A percentile compares a stretch with the other conserved stretches of the same genome.
Evolutionary conservation across 2,329 filamentous ascomycete genomes (phyloP).

Genomic region (Cladobotryum protrusum): DNA sequence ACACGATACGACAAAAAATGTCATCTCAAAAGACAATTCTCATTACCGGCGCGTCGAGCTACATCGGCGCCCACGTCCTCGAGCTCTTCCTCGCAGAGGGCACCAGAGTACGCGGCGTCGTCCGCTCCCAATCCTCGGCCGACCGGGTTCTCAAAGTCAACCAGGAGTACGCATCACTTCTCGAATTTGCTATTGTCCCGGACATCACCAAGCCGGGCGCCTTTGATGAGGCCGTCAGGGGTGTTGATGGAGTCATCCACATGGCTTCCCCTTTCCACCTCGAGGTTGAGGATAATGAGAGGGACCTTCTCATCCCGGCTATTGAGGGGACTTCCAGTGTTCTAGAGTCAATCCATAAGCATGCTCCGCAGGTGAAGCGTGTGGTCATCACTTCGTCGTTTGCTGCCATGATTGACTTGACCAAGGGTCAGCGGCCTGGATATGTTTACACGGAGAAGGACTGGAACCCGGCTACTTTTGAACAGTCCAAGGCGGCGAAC

Average conservation of each 20-base stretch:
- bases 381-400: slow-evolving; percentile 43
- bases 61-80: slow-evolving; percentile 3
- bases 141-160: slow-evolving; percentile 3
- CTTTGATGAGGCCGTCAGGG: slow-evolving; percentile 34
- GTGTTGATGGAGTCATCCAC: slow-evolving; percentile 29
- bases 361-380: slow-evolving; percentile 25
- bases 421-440: background rate
- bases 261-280: slow-evolving; percentile 19
- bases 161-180: slow-evolving; percentile 1
- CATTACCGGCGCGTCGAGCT: slow-evolving; percentile 5
- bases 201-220: slow-evolving; percentile 30
- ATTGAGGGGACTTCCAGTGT: slow-evolving; percentile 3
- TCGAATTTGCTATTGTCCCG: slow-evolving; percentile 22
- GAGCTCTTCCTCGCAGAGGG: slow-evolving; percentile 7
- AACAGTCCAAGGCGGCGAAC: slow-evolving; percentile 19
- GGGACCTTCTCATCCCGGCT: slow-evolving; percentile 5
- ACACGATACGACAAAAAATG: no score
- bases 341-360: slow-evolving; percentile 1
- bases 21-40: background rate
- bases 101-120: slow-evolving; percentile 1
- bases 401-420: slow-evolving; percentile 33
- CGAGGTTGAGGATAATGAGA: slow-evolving; percentile 6
- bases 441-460: slow-evolving; percentile 35
- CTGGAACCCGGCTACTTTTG: slow-evolving; percentile 36
- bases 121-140: slow-evolving; percentile 7